Base-by-base conservation (phyloP, 208 protist genomes). In the Leishmania tropica region DNA sequence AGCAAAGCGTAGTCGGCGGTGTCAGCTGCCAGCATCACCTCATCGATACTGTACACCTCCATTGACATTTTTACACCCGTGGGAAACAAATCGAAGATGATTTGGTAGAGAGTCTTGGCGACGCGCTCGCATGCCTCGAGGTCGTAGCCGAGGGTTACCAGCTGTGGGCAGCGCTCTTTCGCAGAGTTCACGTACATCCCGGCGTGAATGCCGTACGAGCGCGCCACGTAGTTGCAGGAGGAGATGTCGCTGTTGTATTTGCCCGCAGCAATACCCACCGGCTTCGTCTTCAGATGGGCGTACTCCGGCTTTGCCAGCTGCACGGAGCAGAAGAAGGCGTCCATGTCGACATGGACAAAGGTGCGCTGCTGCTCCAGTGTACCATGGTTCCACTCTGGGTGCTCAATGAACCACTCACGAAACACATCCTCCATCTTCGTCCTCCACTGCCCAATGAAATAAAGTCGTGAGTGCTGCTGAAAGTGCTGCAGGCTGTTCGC, bases 281-380 rank as follows among this genome's bases (percentile, higher is more conserved):
- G 98, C 80, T 89, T 35, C 15, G 90, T 76, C 11, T 78, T 88
- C 31, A 98, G 83, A 58, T 93, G 89, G 13, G 94, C 94, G 83
- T 97, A 85, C 56, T 96, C 92, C 8, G 87, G 85, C 84, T 96
- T 98, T 64, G 89, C 89, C 11, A 98, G 87, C 40, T 93, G 94
- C 67, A 98, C 94, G 21, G 92, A 96, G 81, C 95, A 98, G 85
- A 99, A 99, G 82, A 99, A 99, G 58, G 96, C 97, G 81, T 99
- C 98, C 95, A 99, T 97, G 87, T 99, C 97, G 28, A 98, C 62
- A 83, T 99, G 97, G 4, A 95, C 76, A 71, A 98, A 95, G 2
- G 88, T 79, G 17, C 79, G 80, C 76, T 97, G 94, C 70, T 84
- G 81, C 28, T 68, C 72, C 58, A 96, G 80, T 24, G 79, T 81